A percentile compares a stretch with the other conserved stretches of the same genome.
Evolutionary conservation across 345 rosid species (phyloP).

Genomic region (Microcos paniculata): DNA sequence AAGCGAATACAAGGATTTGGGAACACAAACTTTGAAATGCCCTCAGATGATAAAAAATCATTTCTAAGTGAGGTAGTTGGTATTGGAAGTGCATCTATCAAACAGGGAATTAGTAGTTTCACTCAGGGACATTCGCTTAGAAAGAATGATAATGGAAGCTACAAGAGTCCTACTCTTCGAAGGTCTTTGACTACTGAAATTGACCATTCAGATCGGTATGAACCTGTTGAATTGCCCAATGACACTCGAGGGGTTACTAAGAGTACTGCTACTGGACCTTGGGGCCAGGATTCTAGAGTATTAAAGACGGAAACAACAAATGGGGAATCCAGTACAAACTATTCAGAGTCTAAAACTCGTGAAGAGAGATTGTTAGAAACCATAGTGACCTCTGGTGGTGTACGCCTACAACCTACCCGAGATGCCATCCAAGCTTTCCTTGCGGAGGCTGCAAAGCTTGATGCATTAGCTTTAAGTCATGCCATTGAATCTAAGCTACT

Average conservation of each 20-base stretch:
- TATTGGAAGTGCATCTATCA: slow-evolving; percentile 92
- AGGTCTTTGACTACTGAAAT: slow-evolving; percentile 79
- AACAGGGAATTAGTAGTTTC: slow-evolving; percentile 81
- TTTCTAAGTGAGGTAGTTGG: slow-evolving; percentile 94
- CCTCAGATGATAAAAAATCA: slow-evolving; percentile 78
- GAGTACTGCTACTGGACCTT: slow-evolving; percentile 50
- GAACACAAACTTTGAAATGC: slow-evolving; percentile 72
- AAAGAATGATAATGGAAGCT: slow-evolving; percentile 79
- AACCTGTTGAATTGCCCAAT: slow-evolving; percentile 57
- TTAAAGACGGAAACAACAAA: slow-evolving; percentile 30
- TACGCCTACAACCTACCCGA: slow-evolving; percentile 93
- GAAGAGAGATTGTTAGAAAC: slow-evolving; percentile 93
- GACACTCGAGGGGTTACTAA: slow-evolving; percentile 47
- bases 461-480: slow-evolving; percentile 64
- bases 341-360: slow-evolving; percentile 59
- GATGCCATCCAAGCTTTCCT: slow-evolving; percentile 88
- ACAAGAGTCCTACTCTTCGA: slow-evolving; percentile 79
- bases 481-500: slow-evolving; percentile 87
- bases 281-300: slow-evolving; percentile 55
- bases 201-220: slow-evolving; percentile 64
- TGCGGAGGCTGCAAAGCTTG: slow-evolving; percentile 82
- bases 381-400: slow-evolving; percentile 90
- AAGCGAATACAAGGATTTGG: slow-evolving; percentile 94
- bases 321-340: slow-evolving; percentile 53
- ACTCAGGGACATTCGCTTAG: slow-evolving; percentile 60